These are phyloP conservation scores for Waltergamsia citrina DNA, from an alignment of 2,329 filamentous ascomycete species.

Conservation along the genomic window DNA sequence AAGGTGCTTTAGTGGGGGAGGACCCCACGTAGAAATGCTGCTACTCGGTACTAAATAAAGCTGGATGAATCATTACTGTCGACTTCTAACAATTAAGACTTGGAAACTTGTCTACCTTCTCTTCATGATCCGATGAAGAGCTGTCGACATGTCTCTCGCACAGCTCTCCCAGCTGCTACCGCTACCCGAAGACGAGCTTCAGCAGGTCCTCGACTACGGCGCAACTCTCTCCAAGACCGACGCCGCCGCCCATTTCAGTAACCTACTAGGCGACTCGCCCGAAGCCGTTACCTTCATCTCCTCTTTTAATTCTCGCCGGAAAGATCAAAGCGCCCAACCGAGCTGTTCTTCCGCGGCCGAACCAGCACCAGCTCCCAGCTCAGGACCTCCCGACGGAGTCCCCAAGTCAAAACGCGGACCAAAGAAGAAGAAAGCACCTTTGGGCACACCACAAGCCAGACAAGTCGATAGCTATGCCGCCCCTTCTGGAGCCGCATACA, in stretches of 20 bases:
- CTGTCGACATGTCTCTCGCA: conserved; percentile 41
- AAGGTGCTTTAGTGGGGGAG: too few species aligned
- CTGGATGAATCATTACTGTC: too few species aligned
- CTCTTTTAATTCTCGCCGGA: conserved; percentile 63
- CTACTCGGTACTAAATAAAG: too few species aligned
- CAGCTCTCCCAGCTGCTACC: conserved; percentile 75
- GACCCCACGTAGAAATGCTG: too few species aligned
- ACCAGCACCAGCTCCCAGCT: conserved; percentile 9
- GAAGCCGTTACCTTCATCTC: conserved; percentile 69
- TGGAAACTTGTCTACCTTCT: too few species aligned
- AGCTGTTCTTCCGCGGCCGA: conserved; percentile 8
- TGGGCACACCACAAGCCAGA: conserved; percentile 48
- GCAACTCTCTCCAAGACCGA: conserved; percentile 65
- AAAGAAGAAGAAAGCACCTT: conserved; percentile 51
- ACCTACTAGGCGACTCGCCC: conserved; percentile 79
- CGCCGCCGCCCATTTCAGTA: conserved; percentile 76
- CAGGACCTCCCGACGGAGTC: conserved; percentile 25
- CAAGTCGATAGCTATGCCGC: conserved; percentile 51
- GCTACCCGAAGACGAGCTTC: conserved; percentile 73
- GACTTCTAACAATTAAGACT: too few species aligned
- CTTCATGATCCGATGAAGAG: too few species aligned
- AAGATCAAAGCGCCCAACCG: conserved; percentile 24
- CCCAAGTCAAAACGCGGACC: conserved; percentile 37
- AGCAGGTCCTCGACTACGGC: conserved; percentile 77
- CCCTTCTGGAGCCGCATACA: conserved; percentile 60